phyloP scores from a whole-genome alignment of 768 basidiomycete genomes.

The Suillus fuscotomentosus region DNA sequence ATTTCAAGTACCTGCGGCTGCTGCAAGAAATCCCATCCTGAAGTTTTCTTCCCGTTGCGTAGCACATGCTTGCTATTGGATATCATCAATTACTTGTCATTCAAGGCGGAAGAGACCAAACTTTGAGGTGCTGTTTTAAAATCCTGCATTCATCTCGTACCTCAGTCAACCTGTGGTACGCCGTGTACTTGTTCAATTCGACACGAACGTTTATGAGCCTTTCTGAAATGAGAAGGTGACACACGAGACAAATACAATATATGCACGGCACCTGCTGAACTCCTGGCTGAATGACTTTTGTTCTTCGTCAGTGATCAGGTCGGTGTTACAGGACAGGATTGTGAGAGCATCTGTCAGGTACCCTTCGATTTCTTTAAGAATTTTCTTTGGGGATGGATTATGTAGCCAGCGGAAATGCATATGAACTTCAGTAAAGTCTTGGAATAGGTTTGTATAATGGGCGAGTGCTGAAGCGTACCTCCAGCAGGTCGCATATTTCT shows the following conservation, averaged over 20 bases:
- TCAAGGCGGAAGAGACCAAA: neutral
- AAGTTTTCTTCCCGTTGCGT: neutral
- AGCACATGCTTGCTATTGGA: neutral
- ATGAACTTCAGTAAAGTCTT: neutral
- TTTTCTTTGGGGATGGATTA: neutral
- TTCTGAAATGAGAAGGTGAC: neutral
- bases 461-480: neutral
- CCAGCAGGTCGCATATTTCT: neutral
- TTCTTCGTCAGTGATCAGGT: neutral
- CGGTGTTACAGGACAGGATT: neutral
- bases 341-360: neutral
- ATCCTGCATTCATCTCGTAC: neutral
- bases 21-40: neutral
- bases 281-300: neutral
- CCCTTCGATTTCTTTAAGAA: neutral
- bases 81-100: neutral
- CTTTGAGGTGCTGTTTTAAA: neutral
- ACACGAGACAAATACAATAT: neutral
- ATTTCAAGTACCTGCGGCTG: neutral
- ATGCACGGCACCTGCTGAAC: neutral
- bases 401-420: neutral
- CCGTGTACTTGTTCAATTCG: neutral
- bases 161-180: neutral
- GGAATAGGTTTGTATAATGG: neutral
- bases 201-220: neutral